Evolutionary conservation across 2,329 filamentous ascomycete species (phyloP).

Genomic region (Stachybotrys elegans): DNA sequence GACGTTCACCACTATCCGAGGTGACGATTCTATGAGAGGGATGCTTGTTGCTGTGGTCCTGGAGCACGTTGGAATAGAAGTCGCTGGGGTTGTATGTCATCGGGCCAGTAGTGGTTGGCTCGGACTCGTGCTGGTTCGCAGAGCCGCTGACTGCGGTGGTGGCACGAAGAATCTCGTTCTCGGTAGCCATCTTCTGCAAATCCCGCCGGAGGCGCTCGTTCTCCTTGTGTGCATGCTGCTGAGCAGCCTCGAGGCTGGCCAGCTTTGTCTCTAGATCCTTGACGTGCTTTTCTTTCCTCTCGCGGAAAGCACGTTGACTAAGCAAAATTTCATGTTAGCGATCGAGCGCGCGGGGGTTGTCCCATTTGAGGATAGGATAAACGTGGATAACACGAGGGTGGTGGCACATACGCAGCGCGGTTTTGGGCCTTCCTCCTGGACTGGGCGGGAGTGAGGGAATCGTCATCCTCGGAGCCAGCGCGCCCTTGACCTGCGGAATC

Average conservation of each 20-base stretch:
- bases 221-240: conserved; percentile 68
- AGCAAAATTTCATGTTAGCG: conserved; percentile 10
- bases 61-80: conserved; percentile 60
- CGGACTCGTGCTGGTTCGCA: conserved; percentile 34
- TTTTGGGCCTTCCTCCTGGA: conserved; percentile 58
- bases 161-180: conserved; percentile 88
- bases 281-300: conserved; percentile 91
- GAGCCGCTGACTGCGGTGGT: conserved; percentile 42
- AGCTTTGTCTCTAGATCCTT: conserved; percentile 89
- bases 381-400: background rate
- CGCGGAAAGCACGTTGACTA: conserved; percentile 92
- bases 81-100: conserved; percentile 68
- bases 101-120: conserved; percentile 57
- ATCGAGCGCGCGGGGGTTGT: too few relatives aligned
- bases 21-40: conserved; percentile 65
- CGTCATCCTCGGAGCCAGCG: conserved; percentile 50
- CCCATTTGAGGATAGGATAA: background rate
- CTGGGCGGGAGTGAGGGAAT: conserved; percentile 51
- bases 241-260: conserved; percentile 67
- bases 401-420: conserved; percentile 51
- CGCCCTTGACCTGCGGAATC: conserved; percentile 22
- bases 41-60: conserved; percentile 57
- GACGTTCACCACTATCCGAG: conserved; percentile 59
- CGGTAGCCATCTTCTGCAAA: conserved; percentile 76
- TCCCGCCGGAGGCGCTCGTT: conserved; percentile 84